Evolutionary conservation across 179 eudicot species (phyloP), one percentile per base, ranked within the genome.

Genomic region (Beta macrorhiza): DNA sequence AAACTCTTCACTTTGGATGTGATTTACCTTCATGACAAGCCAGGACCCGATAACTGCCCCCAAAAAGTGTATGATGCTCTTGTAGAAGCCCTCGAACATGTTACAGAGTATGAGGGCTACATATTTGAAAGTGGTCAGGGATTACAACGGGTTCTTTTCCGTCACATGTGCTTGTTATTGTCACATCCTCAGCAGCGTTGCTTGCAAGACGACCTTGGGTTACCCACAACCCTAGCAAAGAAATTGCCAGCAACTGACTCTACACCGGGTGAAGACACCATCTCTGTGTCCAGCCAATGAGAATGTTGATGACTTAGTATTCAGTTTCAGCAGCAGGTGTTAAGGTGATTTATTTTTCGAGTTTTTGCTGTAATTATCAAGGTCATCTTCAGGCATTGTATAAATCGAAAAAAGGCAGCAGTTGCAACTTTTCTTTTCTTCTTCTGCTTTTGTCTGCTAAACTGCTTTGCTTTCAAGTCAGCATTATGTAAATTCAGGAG

Each of bases 21-120:
- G 19, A 63, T 93, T 20, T 95, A 95, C 86, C 98, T 93, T 73
- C 99, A 95, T 11, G 97, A 95, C 91, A 95, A 93, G 87, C 99
- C 99, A 12, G 91, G 91, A 16, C 91, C 97, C 0, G 91, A 90
- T 7, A 95, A 95, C 58, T 93, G 99, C 85, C 99, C 99, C 72
- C 99, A 95, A 77, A 87, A 86, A 83, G 99, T 95, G 58, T 95
- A 91, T 64, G 98, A 93, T 81, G 87, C 92, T 10, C 90, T 95
- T 8, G 98, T 92, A 15, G 98, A 92, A 53, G 94, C 97, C 78
- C 93, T 95, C 2, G 99, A 95, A 77, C 90, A 82, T 19, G 91
- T 93, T 49, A 88, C 92, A 1, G 95, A 92, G 81, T 87, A 85
- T 10, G 98, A 95, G 87, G 98, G 99, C 67, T 95, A 93, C 91